phyloP scores from a whole-genome alignment of 2,329 filamentous ascomycete genomes.

The Aspergillus texensis region DNA sequence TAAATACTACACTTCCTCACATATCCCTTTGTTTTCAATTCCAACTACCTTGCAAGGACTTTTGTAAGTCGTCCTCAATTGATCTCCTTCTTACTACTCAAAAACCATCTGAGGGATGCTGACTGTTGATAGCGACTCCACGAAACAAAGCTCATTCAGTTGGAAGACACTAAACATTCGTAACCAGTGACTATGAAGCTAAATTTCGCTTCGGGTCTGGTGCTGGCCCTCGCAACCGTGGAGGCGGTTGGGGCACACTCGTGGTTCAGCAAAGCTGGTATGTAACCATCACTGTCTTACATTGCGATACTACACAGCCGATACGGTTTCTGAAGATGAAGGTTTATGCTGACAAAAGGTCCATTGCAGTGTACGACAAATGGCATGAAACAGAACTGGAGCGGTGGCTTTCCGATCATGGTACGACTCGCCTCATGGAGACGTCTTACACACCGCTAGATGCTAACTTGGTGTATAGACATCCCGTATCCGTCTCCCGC shows the following conservation, averaged over 20 bases:
- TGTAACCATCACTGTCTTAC: conserved; percentile 37
- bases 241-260: conserved; percentile 71
- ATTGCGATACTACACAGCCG: no score
- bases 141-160: background rate
- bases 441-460: background rate
- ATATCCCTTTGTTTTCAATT: no score
- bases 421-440: conserved; percentile 22
- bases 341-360: conserved; percentile 8
- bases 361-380: conserved; percentile 83
- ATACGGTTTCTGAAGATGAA: background rate
- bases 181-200: conserved; percentile 71
- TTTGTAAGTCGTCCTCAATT: background rate
- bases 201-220: conserved; percentile 66
- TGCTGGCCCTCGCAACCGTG: conserved; percentile 69
- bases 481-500: conserved; percentile 87
- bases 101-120: background rate
- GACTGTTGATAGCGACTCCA: background rate
- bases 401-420: conserved; percentile 91
- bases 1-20: background rate
- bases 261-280: conserved; percentile 88
- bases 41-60: conserved; percentile 3
- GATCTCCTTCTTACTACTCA: background rate
- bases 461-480: conserved; percentile 42
- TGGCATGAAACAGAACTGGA: conserved; percentile 99
- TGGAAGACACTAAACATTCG: background rate